Evolutionary conservation across 2,329 filamentous ascomycete genomes (phyloP).

Genomic region (Graphilbum sp.): DNA sequence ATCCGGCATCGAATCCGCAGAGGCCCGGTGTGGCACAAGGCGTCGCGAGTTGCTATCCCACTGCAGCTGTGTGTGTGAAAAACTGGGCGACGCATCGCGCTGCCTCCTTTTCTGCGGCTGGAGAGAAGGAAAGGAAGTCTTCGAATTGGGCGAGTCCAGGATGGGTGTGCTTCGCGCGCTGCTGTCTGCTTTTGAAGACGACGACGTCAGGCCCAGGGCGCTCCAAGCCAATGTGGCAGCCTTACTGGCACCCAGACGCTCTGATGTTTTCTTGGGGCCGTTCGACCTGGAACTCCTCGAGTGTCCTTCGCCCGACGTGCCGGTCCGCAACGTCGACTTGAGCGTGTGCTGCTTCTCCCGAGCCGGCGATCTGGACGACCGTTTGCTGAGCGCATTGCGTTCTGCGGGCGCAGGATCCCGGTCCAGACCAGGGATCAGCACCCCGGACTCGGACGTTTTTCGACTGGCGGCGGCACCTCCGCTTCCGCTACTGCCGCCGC

Average conservation of each 20-base stretch:
- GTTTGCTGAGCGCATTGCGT: conserved; percentile 3
- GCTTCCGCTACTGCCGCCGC: too few species aligned
- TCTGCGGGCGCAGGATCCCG: neutral
- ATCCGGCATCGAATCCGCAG: conserved; percentile 18
- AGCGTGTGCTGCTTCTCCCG: conserved; percentile 42
- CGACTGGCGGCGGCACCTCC: neutral
- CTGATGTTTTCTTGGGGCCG: conserved; percentile 23
- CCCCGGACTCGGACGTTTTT: neutral
- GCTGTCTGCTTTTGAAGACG: too few species aligned
- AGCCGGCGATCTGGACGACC: conserved; percentile 28
- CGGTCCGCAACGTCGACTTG: conserved; percentile 42
- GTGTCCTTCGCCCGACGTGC: conserved; percentile 26
- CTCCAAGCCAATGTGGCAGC: conserved; percentile 49
- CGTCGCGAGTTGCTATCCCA: conserved; percentile 41
- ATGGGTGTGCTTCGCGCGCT: too few species aligned
- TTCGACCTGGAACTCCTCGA: conserved; percentile 22
- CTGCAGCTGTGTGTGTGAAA: conserved; percentile 18
- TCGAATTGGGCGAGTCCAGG: too few species aligned
- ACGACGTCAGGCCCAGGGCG: conserved; percentile 19
- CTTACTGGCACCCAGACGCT: conserved; percentile 40
- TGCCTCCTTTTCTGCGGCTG: conserved; percentile 1
- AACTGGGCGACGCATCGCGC: conserved; percentile 12
- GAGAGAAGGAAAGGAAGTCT: neutral
- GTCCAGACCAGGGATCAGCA: neutral
- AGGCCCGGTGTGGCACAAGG: conserved; percentile 20